These are phyloP conservation scores for Zanthoxylum bungeanum DNA, from an alignment of 345 rosid genomes.

Conservation along the genomic window DNA sequence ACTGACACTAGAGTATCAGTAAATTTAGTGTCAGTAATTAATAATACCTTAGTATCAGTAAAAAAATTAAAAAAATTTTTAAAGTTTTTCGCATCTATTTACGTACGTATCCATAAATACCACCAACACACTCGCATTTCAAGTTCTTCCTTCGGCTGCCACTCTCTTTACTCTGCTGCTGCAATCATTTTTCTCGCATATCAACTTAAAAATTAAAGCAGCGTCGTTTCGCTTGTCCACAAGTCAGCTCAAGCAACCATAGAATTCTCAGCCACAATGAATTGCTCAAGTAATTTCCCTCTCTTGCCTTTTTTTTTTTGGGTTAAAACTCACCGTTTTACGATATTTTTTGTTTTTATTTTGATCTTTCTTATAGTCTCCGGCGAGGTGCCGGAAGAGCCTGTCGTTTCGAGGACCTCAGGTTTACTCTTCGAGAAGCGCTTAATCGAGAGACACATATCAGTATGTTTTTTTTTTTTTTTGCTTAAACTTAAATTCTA, in stretches of 20 bases:
- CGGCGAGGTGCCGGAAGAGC: conserved; percentile 92
- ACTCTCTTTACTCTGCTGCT: not conserved
- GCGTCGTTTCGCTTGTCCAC: not conserved
- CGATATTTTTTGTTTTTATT: conserved; percentile 6
- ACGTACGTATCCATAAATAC: too few species aligned
- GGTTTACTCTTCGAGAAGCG: conserved; percentile 91
- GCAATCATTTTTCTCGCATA: not conserved
- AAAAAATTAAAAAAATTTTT: too few species aligned
- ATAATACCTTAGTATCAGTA: too few species aligned
- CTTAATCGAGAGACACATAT: conserved; percentile 78
- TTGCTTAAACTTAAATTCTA: conserved; percentile 14
- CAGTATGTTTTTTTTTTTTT: conserved; percentile 31
- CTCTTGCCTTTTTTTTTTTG: not conserved
- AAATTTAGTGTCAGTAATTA: too few species aligned
- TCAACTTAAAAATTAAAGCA: conserved; percentile 7
- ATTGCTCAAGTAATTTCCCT: conserved; percentile 64
- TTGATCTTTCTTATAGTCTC: conserved; percentile 49
- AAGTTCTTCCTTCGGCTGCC: too few species aligned
- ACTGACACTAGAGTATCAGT: too few species aligned
- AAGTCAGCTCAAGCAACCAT: not conserved
- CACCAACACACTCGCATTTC: too few species aligned
- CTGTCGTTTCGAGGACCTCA: conserved; percentile 75
- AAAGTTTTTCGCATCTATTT: too few species aligned
- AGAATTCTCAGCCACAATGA: conserved; percentile 49
- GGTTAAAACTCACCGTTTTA: not conserved